Evolutionary conservation across 1,284 basidiomycete species (phyloP), one percentile per base, ranked within the genome.

Genomic region (Ustilago lituana): DNA sequence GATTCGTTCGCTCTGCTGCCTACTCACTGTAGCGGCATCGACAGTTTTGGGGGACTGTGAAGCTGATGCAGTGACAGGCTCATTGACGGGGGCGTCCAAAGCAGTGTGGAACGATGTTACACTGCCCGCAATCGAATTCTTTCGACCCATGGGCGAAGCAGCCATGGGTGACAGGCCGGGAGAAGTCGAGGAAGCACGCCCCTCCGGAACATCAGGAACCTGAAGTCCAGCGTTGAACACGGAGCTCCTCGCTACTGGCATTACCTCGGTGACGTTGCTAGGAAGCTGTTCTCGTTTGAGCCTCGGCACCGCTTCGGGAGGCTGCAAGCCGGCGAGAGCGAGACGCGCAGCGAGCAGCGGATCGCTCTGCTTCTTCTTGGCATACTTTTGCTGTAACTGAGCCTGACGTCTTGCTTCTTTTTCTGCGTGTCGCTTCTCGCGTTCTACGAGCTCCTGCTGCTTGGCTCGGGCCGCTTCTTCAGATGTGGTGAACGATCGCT

Each of bases 391-490:
- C 55, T 66, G 69, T 32, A 66, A 39, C 17, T 63, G 52, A 7
- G 48, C 50, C 41, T 72, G 64, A 24, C 66, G 56, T 26, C 44
- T 45, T 7, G 45, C 44, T 41, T 75, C 73, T 50, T 54, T 64
- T 9, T 59, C 61, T 1, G 49, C 49, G 1, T 39, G 48, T 39
- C 69, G 45, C 45, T 54, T 44, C 32, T 75, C 65, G 12, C 65
- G 49, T 26, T 69, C 58, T 17, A 62, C 4, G 17, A 59, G 31
- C 51, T 75, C 70, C 10, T 50, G 46, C 19, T 55, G 61, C 46
- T 55, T 68, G 26, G 73, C 73, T n/a, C 46, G 41, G 8, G 56
- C 65, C 19, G 73, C 73, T 36, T 75, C 73, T 46, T 75, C 73
- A 5, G 62, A 65, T 3, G 72, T 74, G 2, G 69, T 64, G 32